phyloP scores from a whole-genome alignment of 371 early-diverging fungal species.

The Ecytonucleospora hepatopenaei region DNA sequence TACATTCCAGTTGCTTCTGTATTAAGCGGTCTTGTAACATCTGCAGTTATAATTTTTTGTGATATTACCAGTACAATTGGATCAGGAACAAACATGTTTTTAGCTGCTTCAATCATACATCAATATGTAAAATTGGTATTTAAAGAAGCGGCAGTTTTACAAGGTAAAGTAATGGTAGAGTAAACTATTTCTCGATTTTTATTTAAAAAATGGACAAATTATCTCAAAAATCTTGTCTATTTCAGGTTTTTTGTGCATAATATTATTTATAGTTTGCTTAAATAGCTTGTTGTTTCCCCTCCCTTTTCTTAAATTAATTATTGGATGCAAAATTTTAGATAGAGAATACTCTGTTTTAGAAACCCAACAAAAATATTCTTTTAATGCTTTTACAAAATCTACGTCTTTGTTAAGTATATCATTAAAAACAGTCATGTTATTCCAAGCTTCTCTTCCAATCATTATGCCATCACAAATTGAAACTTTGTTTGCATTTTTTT shows the following conservation, averaged over 20 bases:
- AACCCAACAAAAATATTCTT: background rate
- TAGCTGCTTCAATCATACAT: slow-evolving; percentile 95
- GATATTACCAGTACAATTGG: slow-evolving; percentile 78
- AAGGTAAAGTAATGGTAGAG: slow-evolving; percentile 42
- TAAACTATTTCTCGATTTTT: slow-evolving; percentile 24
- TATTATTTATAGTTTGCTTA: slow-evolving; percentile 3
- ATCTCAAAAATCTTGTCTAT: background rate
- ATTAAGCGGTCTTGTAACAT: slow-evolving; percentile 89
- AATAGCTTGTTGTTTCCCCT: slow-evolving; percentile 9
- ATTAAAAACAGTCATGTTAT: slow-evolving; percentile 50
- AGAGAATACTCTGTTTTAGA: background rate
- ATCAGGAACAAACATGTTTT: slow-evolving; percentile 92
- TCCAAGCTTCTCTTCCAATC: slow-evolving; percentile 55
- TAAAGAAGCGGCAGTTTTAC: slow-evolving; percentile 46
- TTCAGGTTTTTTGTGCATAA: background rate
- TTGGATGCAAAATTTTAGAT: slow-evolving; percentile 10
- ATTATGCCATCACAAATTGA: slow-evolving; percentile 54
- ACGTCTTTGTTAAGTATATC: background rate
- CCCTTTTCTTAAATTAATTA: slow-evolving; percentile 14
- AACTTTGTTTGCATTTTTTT: slow-evolving; percentile 4
- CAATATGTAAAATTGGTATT: slow-evolving; percentile 60
- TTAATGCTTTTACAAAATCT: background rate
- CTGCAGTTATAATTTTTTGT: slow-evolving; percentile 76
- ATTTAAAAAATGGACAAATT: background rate
- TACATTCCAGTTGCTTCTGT: slow-evolving; percentile 81